Evolutionary conservation across 257 asterid genomes (phyloP), one percentile per base, ranked within the genome.

Genomic region (Capsicum chinense): DNA sequence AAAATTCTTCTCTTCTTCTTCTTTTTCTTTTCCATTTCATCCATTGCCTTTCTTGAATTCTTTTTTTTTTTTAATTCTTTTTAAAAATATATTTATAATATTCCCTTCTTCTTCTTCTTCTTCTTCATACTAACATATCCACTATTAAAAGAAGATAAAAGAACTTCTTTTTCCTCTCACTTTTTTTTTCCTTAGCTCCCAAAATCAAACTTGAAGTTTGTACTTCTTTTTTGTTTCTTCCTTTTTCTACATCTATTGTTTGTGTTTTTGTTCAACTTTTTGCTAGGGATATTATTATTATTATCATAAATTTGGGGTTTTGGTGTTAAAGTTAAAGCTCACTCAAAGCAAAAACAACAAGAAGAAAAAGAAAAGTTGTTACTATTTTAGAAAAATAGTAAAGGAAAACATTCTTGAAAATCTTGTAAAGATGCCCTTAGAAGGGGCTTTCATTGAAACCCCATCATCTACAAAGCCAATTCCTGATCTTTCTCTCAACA

Each of bases 401-500:
- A 60, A 71, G 21, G 21, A 81, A 48, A 74, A 76, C 44, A 64
- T 78, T 80, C 76, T 47, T 63, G 56, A 79, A 44, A 58, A 7
- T 76, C 81, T 76, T 52, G 9, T 82, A 86, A 90, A 87, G 56
- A 92, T 92, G 97, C 93, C 94, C 91, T 86, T 91, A 37, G 93
- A 92, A 88, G 93, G 95, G 87, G 89, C 89, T 88, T 94, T 92
- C 85, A 74, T 87, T 85, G 98, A 93, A 86, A 39, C 88, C 7
- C 68, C 90, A 7, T 86, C 87, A 11, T 83, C 92, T 12, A 84
- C 93, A 21, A 87, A 86, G 37, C 83, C 59, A 67, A 85, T 84
- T 4, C 98, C 97, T 10, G 98, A 95, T 93, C 97, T 95, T 67
- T 95, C 98, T 19, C 98, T 95, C 86, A 85, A 95, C 86, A 95